A percentile compares a stretch with the other conserved stretches of the same genome.
These are phyloP conservation scores for Nadsonia starkeyi-henricii DNA, from an alignment of 1,139 yeast species.

Conservation along the genomic window DNA sequence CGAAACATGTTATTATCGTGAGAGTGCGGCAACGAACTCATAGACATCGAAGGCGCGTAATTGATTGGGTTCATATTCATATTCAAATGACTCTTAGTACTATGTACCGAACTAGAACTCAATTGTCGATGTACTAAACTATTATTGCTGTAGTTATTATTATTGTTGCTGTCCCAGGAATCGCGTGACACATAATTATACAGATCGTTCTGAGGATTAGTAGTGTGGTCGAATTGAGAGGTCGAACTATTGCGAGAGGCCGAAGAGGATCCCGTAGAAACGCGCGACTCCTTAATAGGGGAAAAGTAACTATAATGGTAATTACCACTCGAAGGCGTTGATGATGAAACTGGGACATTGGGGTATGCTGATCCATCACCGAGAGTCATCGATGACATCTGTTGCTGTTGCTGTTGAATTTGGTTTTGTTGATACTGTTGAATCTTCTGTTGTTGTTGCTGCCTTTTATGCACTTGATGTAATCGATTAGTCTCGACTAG, in stretches of 20 bases:
- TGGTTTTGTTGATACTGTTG: conserved; percentile 3
- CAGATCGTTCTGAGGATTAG: background rate
- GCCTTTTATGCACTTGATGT: conserved; percentile 3
- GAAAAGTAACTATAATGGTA: conserved; percentile 2
- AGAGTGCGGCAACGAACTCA: background rate
- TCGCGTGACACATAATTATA: background rate
- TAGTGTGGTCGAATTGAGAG: background rate
- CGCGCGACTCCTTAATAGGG: conserved; percentile 5
- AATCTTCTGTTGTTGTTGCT: conserved; percentile 4
- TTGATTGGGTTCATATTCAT: background rate
- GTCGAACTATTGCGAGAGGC: background rate
- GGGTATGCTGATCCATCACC: too few species aligned
- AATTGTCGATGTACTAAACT: background rate
- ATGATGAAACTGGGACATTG: too few species aligned
- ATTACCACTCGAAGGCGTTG: background rate
- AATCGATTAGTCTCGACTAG: conserved; percentile 11
- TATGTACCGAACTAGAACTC: background rate
- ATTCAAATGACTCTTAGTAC: background rate
- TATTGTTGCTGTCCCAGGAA: background rate
- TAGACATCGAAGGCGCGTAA: background rate
- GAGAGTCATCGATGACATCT: conserved; percentile 1
- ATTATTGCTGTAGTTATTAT: too few species aligned
- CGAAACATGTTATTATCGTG: background rate
- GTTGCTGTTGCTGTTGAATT: conserved; percentile 1
- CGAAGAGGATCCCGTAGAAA: background rate